A percentile compares a stretch with the other conserved stretches of the same genome.
These are phyloP conservation scores for Solanum medicagineum DNA, from an alignment of 257 asterid species.

Conservation along the genomic window DNA sequence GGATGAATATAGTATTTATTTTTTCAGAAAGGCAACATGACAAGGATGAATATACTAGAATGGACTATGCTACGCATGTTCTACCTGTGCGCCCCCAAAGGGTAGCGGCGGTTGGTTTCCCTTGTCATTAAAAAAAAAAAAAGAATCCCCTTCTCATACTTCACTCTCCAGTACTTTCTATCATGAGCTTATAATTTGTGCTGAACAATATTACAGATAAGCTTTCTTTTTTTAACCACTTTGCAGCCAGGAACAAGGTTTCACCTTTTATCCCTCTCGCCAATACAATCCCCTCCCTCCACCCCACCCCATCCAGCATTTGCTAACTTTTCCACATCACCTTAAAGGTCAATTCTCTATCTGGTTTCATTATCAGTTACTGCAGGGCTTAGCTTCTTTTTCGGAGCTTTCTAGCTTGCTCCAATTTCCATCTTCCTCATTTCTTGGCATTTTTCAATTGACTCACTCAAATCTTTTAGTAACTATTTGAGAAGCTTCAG, in stretches of 20 bases:
- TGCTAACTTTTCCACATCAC: not conserved
- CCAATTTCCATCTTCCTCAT: not conserved
- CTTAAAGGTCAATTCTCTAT: not conserved
- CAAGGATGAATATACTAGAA: not conserved
- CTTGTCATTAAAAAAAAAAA: too few relatives aligned
- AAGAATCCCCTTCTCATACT: not conserved
- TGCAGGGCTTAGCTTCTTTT: not conserved
- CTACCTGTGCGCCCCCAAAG: too few relatives aligned
- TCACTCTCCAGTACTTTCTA: not conserved
- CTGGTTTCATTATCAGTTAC: not conserved
- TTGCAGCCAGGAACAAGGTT: not conserved
- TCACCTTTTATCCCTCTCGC: not conserved
- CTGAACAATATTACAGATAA: not conserved
- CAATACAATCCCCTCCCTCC: not conserved
- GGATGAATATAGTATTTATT: not conserved
- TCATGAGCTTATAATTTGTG: not conserved
- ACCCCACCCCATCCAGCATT: not conserved
- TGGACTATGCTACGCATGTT: not conserved
- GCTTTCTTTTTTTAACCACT: not conserved
- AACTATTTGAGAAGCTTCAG: not conserved
- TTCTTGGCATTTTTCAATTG: not conserved
- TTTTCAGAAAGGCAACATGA: not conserved
- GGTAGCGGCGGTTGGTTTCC: too few relatives aligned
- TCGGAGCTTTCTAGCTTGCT: not conserved
- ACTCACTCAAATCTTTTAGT: not conserved